A percentile compares a stretch with the other conserved stretches of the same genome.
These are phyloP conservation scores for Vitis riparia DNA, from an alignment of 164 flowering plant species.

Conservation along the genomic window DNA sequence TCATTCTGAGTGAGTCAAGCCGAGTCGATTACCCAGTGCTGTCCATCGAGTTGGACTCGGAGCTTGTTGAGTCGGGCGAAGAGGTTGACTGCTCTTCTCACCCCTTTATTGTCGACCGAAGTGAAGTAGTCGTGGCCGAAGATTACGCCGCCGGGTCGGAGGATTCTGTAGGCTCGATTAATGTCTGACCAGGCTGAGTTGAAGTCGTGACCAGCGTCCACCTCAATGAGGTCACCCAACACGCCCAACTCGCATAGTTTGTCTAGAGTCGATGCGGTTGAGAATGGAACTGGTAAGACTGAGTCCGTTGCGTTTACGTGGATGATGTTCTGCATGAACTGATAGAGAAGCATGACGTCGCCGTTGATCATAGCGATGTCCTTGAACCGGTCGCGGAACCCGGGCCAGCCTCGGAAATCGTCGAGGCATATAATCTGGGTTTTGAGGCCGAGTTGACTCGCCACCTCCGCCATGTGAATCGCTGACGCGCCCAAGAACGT, in stretches of 20 bases:
- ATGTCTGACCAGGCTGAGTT: conserved; percentile 81
- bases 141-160: conserved; percentile 71
- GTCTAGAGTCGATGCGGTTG: conserved; percentile 49
- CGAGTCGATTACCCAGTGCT: conserved; percentile 66
- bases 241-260: conserved; percentile 74
- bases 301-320: conserved; percentile 33
- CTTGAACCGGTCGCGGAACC: conserved; percentile 40
- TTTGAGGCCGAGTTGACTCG: conserved; percentile 47
- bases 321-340: conserved; percentile 69
- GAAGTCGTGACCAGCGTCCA: conserved; percentile 84
- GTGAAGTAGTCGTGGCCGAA: conserved; percentile 79
- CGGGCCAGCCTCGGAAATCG: conserved; percentile 88
- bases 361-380: conserved; percentile 56
- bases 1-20: neutral
- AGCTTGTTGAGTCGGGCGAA: conserved; percentile 55
- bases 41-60: conserved; percentile 51
- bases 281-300: conserved; percentile 57
- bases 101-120: conserved; percentile 53
- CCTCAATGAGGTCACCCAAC: conserved; percentile 59
- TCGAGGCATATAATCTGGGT: conserved; percentile 73
- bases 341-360: conserved; percentile 53
- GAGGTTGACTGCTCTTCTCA: conserved; percentile 66
- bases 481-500: conserved; percentile 80
- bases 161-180: conserved; percentile 51
- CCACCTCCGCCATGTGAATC: conserved; percentile 60